Conservation (phyloP, 768 basidiomycete genomes). For the Pleurotus pulmonarius region DNA sequence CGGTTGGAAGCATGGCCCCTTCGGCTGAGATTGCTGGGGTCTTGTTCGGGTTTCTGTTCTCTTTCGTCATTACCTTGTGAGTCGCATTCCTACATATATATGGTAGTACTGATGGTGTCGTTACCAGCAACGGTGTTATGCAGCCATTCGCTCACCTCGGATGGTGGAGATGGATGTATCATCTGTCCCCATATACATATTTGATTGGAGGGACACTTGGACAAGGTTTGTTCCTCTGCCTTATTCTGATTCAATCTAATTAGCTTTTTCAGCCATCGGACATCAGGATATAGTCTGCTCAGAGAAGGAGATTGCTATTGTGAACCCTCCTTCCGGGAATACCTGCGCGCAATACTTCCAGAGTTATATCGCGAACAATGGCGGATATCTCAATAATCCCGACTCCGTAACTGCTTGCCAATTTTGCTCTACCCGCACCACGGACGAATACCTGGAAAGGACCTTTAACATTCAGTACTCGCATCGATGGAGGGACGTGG, state of each 20-base stretch:
- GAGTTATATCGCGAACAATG: constrained; percentile 41
- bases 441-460: constrained; percentile 51
- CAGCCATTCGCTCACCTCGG: constrained; percentile 42
- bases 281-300: constrained; percentile 43
- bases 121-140: constrained; percentile 39
- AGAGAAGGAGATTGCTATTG: constrained; percentile 42
- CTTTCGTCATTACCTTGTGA: constrained; percentile 43
- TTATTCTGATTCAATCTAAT: neutral
- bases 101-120: neutral
- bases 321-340: constrained; percentile 50
- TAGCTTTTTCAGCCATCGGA: constrained; percentile 33
- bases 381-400: constrained; percentile 57
- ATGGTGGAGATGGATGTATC: constrained; percentile 55
- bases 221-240: neutral
- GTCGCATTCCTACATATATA: constrained; percentile 10
- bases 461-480: constrained; percentile 56
- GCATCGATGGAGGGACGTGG: constrained; percentile 52
- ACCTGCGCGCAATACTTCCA: constrained; percentile 52
- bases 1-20: constrained; percentile 44
- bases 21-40: constrained; percentile 41
- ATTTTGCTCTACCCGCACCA: constrained; percentile 55
- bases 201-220: constrained; percentile 30
- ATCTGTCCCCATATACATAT: constrained; percentile 39
- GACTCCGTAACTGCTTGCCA: constrained; percentile 49
- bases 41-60: constrained; percentile 39